phyloP scores from a whole-genome alignment of 1,284 basidiomycete genomes.

The Meira nashicola region DNA sequence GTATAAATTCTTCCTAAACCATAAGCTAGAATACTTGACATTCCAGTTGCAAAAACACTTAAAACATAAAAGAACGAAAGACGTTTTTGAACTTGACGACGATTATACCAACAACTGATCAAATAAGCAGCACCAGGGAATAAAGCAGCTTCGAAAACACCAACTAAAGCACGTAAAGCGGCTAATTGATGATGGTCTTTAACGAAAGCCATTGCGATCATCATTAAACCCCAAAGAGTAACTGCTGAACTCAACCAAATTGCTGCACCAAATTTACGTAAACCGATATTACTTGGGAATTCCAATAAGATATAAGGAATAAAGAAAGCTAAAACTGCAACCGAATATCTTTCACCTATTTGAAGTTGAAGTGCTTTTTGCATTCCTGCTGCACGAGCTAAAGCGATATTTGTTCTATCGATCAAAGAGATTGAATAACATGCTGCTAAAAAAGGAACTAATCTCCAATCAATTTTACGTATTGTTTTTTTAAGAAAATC shows the following conservation, averaged over 20 bases:
- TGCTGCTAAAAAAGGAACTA: conserved; percentile 53
- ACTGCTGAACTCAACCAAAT: conserved; percentile 50
- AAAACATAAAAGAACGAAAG: conserved; percentile 55
- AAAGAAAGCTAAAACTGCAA: conserved; percentile 55
- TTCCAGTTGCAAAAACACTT: conserved; percentile 52
- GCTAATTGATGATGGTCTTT: conserved; percentile 43
- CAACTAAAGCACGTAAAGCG: conserved; percentile 54
- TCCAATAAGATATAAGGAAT: conserved; percentile 49
- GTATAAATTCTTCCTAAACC: conserved; percentile 39
- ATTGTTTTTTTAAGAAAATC: conserved; percentile 35
- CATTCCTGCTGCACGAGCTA: conserved; percentile 40
- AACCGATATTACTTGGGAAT: conserved; percentile 38
- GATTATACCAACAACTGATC: conserved; percentile 57
- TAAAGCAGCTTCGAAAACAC: conserved; percentile 43
- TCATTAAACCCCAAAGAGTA: conserved; percentile 54
- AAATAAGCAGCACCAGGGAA: conserved; percentile 54
- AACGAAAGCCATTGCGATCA: conserved; percentile 43
- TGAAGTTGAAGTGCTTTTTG: conserved; percentile 29
- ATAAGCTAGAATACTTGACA: conserved; percentile 55
- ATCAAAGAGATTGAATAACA: conserved; percentile 53
- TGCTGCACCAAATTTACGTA: conserved; percentile 53
- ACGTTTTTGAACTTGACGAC: conserved; percentile 54
- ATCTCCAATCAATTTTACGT: conserved; percentile 48
- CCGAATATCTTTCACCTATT: conserved; percentile 29
- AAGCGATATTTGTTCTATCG: conserved; percentile 26